phyloP scores from a whole-genome alignment of 164 flowering plant species.

The Magnolia officinalis region DNA sequence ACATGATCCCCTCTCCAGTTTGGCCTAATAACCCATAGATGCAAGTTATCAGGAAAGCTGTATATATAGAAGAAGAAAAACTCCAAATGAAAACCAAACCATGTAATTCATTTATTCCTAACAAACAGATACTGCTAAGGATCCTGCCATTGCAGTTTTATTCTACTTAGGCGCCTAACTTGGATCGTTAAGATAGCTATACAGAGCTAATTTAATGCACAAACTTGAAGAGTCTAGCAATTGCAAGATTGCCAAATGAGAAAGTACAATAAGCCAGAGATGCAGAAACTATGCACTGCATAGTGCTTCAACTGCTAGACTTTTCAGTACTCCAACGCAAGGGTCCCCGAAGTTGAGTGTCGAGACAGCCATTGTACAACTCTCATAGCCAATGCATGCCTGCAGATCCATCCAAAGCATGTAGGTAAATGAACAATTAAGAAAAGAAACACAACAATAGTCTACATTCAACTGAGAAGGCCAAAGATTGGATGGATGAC shows the following conservation, averaged over 20 bases:
- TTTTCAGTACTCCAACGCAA: conserved; percentile 49
- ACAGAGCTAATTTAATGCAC: too few relatives aligned
- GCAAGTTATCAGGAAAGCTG: too few relatives aligned
- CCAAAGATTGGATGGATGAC: not conserved
- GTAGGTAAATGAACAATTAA: not conserved
- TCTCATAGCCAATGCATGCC: conserved; percentile 49
- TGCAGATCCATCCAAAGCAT: conserved; percentile 25
- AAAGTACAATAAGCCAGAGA: not conserved
- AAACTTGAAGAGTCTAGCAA: not conserved
- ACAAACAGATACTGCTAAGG: too few relatives aligned
- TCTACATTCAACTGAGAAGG: not conserved
- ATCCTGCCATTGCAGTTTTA: too few relatives aligned
- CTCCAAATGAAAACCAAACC: too few relatives aligned
- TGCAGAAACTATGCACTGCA: conserved; percentile 24
- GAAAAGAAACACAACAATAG: too few relatives aligned
- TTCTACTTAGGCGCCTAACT: too few relatives aligned
- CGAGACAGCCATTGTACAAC: conserved; percentile 41
- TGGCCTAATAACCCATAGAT: too few relatives aligned
- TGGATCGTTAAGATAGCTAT: too few relatives aligned
- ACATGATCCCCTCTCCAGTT: too few relatives aligned
- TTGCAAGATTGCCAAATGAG: not conserved
- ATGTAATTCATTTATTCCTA: too few relatives aligned
- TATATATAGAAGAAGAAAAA: too few relatives aligned
- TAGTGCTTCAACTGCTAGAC: conserved; percentile 51
- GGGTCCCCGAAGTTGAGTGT: conserved; percentile 46